These are phyloP conservation scores for Vararia minispora DNA, from an alignment of 768 basidiomycete genomes.

Conservation along the genomic window DNA sequence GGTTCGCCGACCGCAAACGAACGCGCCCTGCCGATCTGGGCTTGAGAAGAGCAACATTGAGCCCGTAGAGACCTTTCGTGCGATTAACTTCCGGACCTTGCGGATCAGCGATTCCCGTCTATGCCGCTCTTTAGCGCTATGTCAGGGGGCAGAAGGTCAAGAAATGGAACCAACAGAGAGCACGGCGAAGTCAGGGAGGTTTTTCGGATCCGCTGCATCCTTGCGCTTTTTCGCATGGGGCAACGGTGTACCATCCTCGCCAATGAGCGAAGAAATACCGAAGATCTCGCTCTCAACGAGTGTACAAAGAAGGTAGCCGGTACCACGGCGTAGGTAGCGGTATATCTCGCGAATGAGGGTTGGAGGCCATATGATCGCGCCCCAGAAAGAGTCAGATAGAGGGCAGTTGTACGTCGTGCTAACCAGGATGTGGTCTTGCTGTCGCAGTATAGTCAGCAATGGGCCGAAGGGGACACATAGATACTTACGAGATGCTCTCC, in stretches of 20 bases:
- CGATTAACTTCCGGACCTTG: background rate
- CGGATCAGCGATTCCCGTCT: background rate
- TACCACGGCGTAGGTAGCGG: background rate
- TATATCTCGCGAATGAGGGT: background rate
- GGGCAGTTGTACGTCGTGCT: background rate
- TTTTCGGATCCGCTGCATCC: background rate
- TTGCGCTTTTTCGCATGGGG: background rate
- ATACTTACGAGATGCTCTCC: slow-evolving; percentile 21
- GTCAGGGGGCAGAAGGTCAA: background rate
- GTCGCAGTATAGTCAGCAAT: background rate
- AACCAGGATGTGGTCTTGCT: background rate
- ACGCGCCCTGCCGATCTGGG: background rate
- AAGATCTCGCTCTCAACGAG: background rate
- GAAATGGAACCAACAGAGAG: background rate
- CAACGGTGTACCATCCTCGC: background rate
- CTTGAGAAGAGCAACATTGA: background rate
- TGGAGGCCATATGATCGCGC: background rate
- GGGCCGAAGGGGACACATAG: background rate
- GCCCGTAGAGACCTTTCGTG: background rate
- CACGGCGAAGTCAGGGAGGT: background rate
- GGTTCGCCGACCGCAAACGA: background rate
- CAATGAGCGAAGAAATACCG: background rate
- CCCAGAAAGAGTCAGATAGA: background rate
- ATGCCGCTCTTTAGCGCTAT: background rate
- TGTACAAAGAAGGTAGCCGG: background rate